These are phyloP conservation scores for Curvularia sp. DNA, from an alignment of 2,329 filamentous ascomycete species.

Conservation along the genomic window DNA sequence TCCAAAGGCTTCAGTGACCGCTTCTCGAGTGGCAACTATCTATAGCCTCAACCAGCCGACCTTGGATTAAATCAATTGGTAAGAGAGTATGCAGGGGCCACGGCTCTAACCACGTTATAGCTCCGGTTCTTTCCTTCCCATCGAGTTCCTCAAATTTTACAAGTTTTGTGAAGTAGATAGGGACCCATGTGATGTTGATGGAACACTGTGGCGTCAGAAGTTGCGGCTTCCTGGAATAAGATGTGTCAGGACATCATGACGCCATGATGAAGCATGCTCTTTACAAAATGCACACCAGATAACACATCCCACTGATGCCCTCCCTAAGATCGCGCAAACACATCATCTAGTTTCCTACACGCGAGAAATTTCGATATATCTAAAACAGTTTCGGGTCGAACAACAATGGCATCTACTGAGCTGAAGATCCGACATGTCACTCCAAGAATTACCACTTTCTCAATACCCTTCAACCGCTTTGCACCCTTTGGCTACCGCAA, in stretches of 20 bases:
- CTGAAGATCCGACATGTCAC: slow-evolving; percentile 17
- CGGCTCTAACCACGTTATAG: background rate
- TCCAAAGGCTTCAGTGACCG: slow-evolving; percentile 81
- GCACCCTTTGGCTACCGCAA: slow-evolving; percentile 25
- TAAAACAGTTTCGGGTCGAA: background rate
- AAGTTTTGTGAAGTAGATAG: background rate
- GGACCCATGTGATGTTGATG: background rate
- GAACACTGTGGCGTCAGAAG: background rate
- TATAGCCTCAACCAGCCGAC: slow-evolving; percentile 46
- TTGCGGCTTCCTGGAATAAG: background rate
- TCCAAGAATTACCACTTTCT: slow-evolving; percentile 23
- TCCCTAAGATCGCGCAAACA: background rate
- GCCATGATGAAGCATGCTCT: background rate
- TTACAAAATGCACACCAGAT: background rate
- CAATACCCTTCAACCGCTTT: slow-evolving; percentile 27
- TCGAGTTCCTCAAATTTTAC: background rate
- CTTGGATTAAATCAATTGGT: background rate
- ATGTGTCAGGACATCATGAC: background rate
- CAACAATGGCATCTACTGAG: slow-evolving; percentile 5
- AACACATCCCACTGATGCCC: background rate
- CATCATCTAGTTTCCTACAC: background rate
- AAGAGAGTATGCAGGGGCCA: background rate
- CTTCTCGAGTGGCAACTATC: slow-evolving; percentile 75
- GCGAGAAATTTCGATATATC: background rate
- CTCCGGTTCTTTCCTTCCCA: too few relatives aligned